These are phyloP conservation scores for Hordeum marinum DNA, from an alignment of 176 grass and related monocot genomes.

Conservation along the genomic window DNA sequence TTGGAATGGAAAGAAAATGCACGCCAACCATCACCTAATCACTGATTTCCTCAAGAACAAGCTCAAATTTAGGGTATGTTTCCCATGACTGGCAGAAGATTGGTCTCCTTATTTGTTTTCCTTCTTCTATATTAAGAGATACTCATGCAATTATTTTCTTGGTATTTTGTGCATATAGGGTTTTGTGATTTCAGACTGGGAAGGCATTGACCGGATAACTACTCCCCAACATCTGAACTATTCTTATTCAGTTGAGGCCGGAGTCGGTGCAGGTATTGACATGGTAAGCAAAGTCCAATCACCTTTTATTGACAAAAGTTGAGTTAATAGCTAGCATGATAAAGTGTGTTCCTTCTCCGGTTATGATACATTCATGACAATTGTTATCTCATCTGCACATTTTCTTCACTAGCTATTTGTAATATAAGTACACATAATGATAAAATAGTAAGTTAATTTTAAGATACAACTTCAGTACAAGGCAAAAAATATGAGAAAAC, in stretches of 20 bases:
- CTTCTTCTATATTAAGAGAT: neutral
- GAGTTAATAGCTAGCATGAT: neutral
- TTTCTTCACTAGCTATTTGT: neutral
- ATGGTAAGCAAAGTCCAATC: constrained; percentile 35
- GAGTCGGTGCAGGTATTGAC: constrained; percentile 62
- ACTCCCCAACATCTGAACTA: constrained; percentile 48
- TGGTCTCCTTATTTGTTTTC: neutral
- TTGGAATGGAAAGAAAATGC: constrained; percentile 74
- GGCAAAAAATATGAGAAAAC: neutral
- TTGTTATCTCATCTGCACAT: neutral
- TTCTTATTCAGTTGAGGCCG: constrained; percentile 55
- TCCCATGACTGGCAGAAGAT: neutral
- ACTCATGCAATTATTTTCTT: neutral
- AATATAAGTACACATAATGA: too few species aligned
- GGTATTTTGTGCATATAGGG: constrained; percentile 32
- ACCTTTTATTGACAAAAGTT: neutral
- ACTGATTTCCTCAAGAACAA: constrained; percentile 73
- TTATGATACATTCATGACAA: neutral
- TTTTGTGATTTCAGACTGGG: constrained; percentile 71
- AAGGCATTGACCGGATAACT: constrained; percentile 71
- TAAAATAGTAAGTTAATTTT: too few species aligned
- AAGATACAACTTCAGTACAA: neutral
- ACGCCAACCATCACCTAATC: constrained; percentile 52
- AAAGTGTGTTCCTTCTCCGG: neutral
- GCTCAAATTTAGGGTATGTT: constrained; percentile 66